Evolutionary conservation across 2,329 filamentous ascomycete genomes (phyloP), one percentile per base, ranked within the genome.

Genomic region (Alternaria gansuensis): DNA sequence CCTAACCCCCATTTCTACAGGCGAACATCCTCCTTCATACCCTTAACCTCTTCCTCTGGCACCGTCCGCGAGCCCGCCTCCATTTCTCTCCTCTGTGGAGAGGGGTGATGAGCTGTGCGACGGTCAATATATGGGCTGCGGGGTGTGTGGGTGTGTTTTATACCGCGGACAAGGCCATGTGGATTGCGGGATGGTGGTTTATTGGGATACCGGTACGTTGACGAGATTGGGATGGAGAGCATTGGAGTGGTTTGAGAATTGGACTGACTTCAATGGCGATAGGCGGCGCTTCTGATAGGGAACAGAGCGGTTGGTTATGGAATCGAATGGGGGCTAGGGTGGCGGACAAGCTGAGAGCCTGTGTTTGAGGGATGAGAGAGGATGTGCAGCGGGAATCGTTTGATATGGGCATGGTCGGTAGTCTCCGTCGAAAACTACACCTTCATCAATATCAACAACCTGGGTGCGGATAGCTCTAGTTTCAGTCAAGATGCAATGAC

Each of bases 111-210:
- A 45, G 41, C n/a, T 31, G 33, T 26, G 11, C 21, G 31, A 23
- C 24, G 3, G 17, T 31, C 13, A 44, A 46, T n/a, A 2, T 48
- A 5, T 45, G 41, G 40, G 51, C 51, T 28, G 51, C 21, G 1
- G 51, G 24, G 11, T 54, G 41, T 39, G 51, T 54, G 24, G 14
- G 11, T 7, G 41, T 33, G n/a, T 46, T 54, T 31, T 48, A 46
- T n/a, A 26, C 23, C 3, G 17, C 39, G 31, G 14, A 36, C n/a
- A 21, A 36, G 24, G 33, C 37, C 4, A 46, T 54, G 41, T 54
- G 40, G 51, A 48, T 29, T 29, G 51, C 24, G 13, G 51, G 51
- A 11, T 54, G 51, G 51, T 54, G 51, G 51, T 54, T 54, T 46
- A 11, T 54, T 10, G 41, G 51, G 4, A 54, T 54, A 36, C 51